Percentiles rank a stretch among this genome's conserved stretches.
Conservation (phyloP, 176 grass and related monocot genomes). For the Aegilops bicornis region DNA sequence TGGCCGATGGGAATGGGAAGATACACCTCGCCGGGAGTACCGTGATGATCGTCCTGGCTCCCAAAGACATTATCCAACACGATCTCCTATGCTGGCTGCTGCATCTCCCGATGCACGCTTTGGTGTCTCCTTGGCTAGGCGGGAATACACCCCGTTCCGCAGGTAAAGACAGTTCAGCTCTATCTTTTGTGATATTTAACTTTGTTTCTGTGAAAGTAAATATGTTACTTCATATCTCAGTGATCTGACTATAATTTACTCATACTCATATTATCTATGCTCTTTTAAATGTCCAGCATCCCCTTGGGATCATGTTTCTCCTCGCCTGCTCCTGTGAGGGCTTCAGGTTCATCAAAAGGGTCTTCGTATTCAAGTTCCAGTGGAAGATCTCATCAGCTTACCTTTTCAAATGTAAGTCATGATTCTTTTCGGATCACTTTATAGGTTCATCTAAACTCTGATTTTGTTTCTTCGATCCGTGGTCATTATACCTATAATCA, state of each 20-base stretch:
- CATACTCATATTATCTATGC: neutral
- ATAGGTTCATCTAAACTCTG: neutral
- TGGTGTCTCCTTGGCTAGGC: conserved; percentile 93
- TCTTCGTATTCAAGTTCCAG: conserved; percentile 54
- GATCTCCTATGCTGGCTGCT: conserved; percentile 76
- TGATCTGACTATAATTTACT: conserved; percentile 12
- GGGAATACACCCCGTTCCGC: conserved; percentile 57
- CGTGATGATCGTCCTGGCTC: conserved; percentile 53
- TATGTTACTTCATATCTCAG: conserved; percentile 2
- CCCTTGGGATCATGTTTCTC: conserved; percentile 76
- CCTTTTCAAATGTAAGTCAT: conserved; percentile 67
- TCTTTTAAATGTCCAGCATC: conserved; percentile 55
- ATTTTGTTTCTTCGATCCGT: conserved; percentile 9
- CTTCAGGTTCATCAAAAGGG: conserved; percentile 82
- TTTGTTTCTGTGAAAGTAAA: conserved; percentile 27
- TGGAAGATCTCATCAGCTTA: conserved; percentile 70
- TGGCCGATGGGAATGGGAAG: conserved; percentile 94
- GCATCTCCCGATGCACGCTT: conserved; percentile 93
- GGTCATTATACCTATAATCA: conserved; percentile 10
- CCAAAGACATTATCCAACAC: conserved; percentile 58
- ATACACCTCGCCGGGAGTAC: conserved; percentile 67
- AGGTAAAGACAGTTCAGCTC: conserved; percentile 41
- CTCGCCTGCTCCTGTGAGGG: conserved; percentile 78
- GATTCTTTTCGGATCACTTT: neutral
- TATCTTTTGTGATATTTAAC: neutral